A percentile compares a stretch with the other conserved stretches of the same genome.
Conservation (phyloP, 139 green algal genomes). For the Closterium sp. region DNA sequence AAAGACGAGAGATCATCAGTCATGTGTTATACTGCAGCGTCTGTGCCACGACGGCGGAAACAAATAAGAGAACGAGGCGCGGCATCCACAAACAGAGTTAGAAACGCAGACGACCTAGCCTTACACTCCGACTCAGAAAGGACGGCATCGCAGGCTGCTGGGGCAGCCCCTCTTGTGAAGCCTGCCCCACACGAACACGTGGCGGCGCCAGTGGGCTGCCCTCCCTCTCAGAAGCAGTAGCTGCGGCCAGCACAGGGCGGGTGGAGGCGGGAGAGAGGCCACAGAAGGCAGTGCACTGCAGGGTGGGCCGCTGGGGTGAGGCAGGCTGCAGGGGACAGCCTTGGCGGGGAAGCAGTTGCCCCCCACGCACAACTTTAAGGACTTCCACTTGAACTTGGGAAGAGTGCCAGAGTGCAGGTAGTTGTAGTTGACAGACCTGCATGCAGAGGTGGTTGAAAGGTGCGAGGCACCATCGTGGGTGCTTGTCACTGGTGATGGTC, state of each 20-base stretch:
- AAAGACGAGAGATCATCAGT: too few relatives aligned
- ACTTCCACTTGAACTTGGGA: background rate
- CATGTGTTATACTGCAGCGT: too few relatives aligned
- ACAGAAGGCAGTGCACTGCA: background rate
- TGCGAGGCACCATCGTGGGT: background rate
- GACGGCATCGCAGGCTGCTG: background rate
- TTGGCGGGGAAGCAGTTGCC: background rate
- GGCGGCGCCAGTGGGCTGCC: background rate
- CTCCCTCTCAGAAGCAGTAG: background rate
- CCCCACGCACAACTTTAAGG: background rate
- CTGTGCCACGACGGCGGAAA: too few relatives aligned
- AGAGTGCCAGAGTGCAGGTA: background rate
- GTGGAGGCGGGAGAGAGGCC: background rate
- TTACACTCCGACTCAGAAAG: background rate
- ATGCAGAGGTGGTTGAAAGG: background rate
- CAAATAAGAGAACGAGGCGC: too few relatives aligned
- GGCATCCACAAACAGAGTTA: too few relatives aligned
- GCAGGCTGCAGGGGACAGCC: background rate
- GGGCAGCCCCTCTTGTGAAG: background rate
- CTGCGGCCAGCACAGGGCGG: background rate
- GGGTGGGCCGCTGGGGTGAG: background rate
- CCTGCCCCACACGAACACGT: background rate
- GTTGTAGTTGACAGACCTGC: background rate
- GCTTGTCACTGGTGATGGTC: too few relatives aligned
- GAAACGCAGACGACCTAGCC: background rate